phyloP scores from a whole-genome alignment of 2,329 filamentous ascomycete species.

The Neoascochyta sp. region DNA sequence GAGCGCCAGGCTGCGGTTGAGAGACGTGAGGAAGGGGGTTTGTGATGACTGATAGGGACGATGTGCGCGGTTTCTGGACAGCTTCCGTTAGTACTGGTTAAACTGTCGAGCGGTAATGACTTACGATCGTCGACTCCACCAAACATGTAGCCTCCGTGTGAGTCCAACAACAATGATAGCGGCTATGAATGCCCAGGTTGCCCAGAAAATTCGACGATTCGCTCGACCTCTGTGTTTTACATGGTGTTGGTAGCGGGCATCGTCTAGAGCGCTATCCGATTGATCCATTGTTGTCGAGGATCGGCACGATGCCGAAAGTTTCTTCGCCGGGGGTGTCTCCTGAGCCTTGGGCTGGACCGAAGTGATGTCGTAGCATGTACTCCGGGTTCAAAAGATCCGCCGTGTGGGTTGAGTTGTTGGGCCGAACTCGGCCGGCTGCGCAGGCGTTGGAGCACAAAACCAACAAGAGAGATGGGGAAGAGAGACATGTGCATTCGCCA shows the following conservation, averaged over 20 bases:
- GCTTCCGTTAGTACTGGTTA: not conserved
- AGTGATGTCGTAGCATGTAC: not conserved
- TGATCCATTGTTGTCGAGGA: not conserved
- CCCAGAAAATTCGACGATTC: constrained; percentile 14
- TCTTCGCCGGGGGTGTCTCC: not conserved
- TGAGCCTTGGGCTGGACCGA: not conserved
- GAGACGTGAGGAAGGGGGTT: not conserved
- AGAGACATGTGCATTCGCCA: not conserved
- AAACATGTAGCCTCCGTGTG: constrained; percentile 1
- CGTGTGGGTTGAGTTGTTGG: no score
- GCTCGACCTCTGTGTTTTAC: constrained; percentile 17
- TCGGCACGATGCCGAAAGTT: not conserved
- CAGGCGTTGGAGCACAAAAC: no score
- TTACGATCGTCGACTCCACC: constrained; percentile 14
- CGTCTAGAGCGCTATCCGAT: constrained; percentile 10
- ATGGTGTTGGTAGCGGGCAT: constrained; percentile 24
- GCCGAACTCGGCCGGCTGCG: no score
- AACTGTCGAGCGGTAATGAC: not conserved
- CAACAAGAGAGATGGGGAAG: no score
- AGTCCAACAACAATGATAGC: constrained; percentile 3
- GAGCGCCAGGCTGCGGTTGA: constrained; percentile 4
- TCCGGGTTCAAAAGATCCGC: not conserved
- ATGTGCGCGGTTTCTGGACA: constrained; percentile 6
- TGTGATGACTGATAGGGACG: not conserved
- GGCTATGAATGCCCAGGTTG: constrained; percentile 15